Evolutionary conservation across 139 green algal genomes (phyloP), one percentile per base, ranked within the genome.

Genomic region (Volvox reticuliferus): DNA sequence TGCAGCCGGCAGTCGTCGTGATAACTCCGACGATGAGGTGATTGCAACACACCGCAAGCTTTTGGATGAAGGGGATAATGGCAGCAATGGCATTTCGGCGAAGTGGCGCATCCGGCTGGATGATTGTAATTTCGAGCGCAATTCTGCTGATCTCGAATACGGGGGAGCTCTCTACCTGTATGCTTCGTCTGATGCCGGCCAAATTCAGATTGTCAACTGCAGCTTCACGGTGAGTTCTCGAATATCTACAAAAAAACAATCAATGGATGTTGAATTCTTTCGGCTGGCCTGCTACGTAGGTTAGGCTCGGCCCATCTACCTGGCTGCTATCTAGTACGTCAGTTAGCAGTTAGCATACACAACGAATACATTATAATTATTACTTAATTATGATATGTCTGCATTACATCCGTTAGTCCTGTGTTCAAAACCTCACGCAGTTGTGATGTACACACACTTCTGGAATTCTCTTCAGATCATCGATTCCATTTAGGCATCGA

Each of bases 131-230:
- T 84, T 84, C 32, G 17, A 5, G 1, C 33, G 32, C 78, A 84
- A 84, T 32, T 18, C 17, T 1, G 78, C 78, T 6, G 22, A 67
- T 1, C 37, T 84, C 9, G 37, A 84, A 35, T 84, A 33, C 37
- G 78, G 78, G 30, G 78, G 78, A 33, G 78, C 78, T 37, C 36
- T 84, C 18, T 67, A 84, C 19, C 20, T 84, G 37, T 35, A 84
- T 26, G 78, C 37, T 1, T 79, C 71, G 2, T 79, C 71, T 20
- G 28, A 33, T 32, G 26, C 14, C 18, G 71, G 71, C 71, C 16
- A 35, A 2, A 32, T 79, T 30, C 28, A 33, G 3, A 35, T 79
- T 20, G 71, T 1, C 14, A 30, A 32, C 1, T 33, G 14, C 71
- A 79, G 16, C 71, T 79, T 79, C 71, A 36, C 28, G 21, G 71